Evolutionary conservation across 345 rosid species (phyloP).

Genomic region (Reutealis trisperma): DNA sequence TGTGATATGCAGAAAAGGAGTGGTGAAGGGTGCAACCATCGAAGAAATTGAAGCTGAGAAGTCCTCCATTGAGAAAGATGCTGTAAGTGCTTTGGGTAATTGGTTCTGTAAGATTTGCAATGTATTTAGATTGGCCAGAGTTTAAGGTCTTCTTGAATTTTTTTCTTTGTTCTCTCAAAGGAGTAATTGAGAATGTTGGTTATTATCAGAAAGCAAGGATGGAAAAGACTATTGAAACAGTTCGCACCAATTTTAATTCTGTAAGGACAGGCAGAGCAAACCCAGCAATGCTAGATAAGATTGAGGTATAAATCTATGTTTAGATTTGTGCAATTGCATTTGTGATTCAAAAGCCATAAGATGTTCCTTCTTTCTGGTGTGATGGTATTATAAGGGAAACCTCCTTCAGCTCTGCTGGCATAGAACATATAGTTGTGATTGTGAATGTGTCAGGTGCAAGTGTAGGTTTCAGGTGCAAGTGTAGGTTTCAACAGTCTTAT

Average conservation of each 20-base stretch:
- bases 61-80: constrained; percentile 72
- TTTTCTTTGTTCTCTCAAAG: neutral
- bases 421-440: neutral
- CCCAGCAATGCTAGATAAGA: constrained; percentile 81
- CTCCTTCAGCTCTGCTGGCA: no score
- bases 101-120: neutral
- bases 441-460: no score
- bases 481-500: neutral
- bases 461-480: neutral
- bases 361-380: no score
- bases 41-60: constrained; percentile 94
- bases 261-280: constrained; percentile 87
- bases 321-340: neutral
- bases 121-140: neutral
- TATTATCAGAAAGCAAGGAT: constrained; percentile 69
- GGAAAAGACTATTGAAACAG: constrained; percentile 87
- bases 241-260: constrained; percentile 74
- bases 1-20: constrained; percentile 42
- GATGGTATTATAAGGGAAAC: no score
- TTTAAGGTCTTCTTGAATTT: neutral
- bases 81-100: constrained; percentile 44
- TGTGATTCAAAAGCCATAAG: neutral
- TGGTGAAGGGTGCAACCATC: constrained; percentile 71
- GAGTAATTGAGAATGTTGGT: constrained; percentile 3
- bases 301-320: constrained; percentile 49